A percentile compares a stretch with the other conserved stretches of the same genome.
Conservation (phyloP, 257 asterid genomes). For the Scutellaria minor region DNA sequence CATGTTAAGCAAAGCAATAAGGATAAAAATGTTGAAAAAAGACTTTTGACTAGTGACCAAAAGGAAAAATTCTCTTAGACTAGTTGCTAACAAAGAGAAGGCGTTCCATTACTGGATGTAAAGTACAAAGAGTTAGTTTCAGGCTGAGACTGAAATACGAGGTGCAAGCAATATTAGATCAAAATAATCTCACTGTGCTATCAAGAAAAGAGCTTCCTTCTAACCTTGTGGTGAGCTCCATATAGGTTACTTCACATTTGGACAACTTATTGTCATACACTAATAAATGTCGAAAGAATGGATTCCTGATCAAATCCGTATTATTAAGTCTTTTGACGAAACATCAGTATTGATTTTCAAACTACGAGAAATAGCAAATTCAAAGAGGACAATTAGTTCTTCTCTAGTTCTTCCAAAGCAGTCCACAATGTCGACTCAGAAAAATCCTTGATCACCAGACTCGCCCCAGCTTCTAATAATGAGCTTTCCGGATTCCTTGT, state of each 20-base stretch:
- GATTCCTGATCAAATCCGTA: background rate
- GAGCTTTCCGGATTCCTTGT: constrained; percentile 64
- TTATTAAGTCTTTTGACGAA: background rate
- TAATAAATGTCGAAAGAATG: background rate
- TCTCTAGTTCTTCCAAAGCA: constrained; percentile 55
- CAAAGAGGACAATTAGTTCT: constrained; percentile 19
- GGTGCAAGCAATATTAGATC: no score
- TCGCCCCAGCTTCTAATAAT: constrained; percentile 63
- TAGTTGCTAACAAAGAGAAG: no score
- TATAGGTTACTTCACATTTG: background rate
- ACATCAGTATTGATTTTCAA: no score
- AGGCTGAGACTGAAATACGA: background rate
- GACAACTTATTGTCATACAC: background rate
- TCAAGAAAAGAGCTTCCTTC: background rate
- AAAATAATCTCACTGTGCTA: no score
- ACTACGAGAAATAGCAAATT: background rate
- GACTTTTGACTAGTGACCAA: no score
- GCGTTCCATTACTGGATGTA: background rate
- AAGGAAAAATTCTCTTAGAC: no score
- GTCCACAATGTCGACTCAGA: constrained; percentile 63
- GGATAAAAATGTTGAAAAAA: no score
- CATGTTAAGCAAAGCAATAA: no score
- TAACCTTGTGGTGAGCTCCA: background rate
- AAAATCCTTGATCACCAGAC: constrained; percentile 66
- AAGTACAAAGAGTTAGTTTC: background rate